Conservation (phyloP, 192 early-diverging fungal genomes). For the Coemansia asiatica region DNA sequence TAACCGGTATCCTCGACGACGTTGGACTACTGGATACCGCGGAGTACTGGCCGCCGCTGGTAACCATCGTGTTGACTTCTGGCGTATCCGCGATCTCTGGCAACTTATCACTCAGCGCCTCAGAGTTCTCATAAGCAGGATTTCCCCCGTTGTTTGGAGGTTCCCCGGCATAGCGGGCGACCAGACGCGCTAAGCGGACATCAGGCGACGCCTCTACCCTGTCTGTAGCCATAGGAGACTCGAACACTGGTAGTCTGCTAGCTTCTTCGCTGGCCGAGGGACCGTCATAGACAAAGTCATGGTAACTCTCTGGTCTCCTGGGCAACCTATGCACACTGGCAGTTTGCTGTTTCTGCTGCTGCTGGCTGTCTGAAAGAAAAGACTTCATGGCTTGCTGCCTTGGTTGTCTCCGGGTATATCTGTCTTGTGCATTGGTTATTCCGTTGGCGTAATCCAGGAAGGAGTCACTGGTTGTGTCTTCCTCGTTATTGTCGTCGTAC, state of each 20-base stretch:
- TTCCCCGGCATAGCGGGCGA: constrained; percentile 23
- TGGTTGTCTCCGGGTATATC: background rate
- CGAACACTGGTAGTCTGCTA: background rate
- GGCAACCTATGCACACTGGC: constrained; percentile 1
- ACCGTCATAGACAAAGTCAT: background rate
- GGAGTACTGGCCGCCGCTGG: constrained; percentile 9
- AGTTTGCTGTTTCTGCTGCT: constrained; percentile 9
- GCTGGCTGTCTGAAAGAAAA: constrained; percentile 18
- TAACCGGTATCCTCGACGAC: background rate
- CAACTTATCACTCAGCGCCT: constrained; percentile 17
- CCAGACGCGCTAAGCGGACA: constrained; percentile 30
- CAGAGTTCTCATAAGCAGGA: background rate
- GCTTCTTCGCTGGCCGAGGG: background rate
- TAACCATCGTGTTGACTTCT: constrained; percentile 22
- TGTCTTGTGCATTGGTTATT: background rate
- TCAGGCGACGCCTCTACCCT: background rate
- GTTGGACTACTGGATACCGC: background rate
- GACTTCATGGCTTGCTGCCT: background rate
- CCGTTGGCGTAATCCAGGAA: constrained; percentile 15
- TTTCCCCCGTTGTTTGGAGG: background rate
- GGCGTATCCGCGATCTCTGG: constrained; percentile 29
- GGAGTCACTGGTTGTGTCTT: constrained; percentile 15
- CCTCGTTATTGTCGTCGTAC: background rate
- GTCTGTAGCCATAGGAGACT: background rate
- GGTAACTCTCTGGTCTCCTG: constrained; percentile 35